Evolutionary conservation across 2,329 filamentous ascomycete genomes (phyloP), one percentile per base, ranked within the genome.

Genomic region (Colletotrichum musae): DNA sequence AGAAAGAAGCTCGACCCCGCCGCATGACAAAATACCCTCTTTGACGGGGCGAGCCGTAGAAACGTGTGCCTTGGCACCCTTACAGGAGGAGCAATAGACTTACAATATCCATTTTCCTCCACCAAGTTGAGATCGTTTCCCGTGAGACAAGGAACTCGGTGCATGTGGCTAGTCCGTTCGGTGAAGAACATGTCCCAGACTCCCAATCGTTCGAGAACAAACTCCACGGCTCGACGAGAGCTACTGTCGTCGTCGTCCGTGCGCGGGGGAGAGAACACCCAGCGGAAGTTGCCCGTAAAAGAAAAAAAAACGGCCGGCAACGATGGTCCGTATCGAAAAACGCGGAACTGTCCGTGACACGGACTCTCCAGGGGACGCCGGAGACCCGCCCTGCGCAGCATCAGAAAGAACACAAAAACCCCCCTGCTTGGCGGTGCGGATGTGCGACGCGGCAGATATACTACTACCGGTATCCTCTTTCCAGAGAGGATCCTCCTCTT

Each of bases 131-230:
- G 6, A 58, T 18, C 18, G 18, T 16, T 21, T 24, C 39, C 26
- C 47, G 57, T 39, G 45, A 50, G 32, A 36, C 7, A 36, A 36
- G 10, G 10, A 6, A 36, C n/a, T n/a, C n/a, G n/a, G 18, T 32
- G 28, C 28, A 32, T 32, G 28, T 9, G 10, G 28, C 28, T 32
- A 2, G 6, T 9, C 28, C 28, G 3, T 9, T 9, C 7, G 2
- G 9, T 9, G 32, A 50, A 12, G 2, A 59, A 26, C 57, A 21
- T 50, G 12, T n/a, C 28, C 36, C 28, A 54, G 41, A n/a, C n/a
- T n/a, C n/a, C n/a, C n/a, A n/a, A n/a, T 41, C 6, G 9, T 54
- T 41, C 57, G 57, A 59, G 57, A 50, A 36, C 32, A 59, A 43
- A 13, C 15, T n/a, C 16, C 4, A 39, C 36, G 9, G 36, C 36